Base-by-base conservation (phyloP, 1,284 basidiomycete genomes). In the Ceratobasidium sp. region DNA sequence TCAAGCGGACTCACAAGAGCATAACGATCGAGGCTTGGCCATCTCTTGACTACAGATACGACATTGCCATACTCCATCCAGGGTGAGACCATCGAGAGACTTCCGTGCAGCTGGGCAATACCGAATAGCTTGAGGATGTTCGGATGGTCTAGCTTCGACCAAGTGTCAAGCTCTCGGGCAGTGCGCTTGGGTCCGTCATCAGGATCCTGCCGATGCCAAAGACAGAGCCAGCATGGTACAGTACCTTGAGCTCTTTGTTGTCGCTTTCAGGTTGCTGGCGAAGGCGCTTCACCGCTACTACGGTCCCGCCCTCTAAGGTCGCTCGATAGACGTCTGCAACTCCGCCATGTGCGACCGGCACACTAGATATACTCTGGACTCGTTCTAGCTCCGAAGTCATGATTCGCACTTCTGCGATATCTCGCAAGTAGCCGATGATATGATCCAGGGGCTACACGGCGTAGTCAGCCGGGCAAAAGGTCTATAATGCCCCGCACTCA, bases 31-130 rank as follows among this genome's bases (percentile, higher is more conserved):
- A n/a, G 29, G 17, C 41, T 44, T 19, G 57, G 57, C 15, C 17
- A n/a, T 5, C 19, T 19, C 3, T 24, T n/a, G 17, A 60, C 27
- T 5, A 31, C 33, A 33, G n/a, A 19, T 5, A n/a, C 27, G 9
- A 60, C 19, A 19, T 8, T 60, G 8, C 57, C 57, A 6, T 33
- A 31, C 22, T 60, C 57, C 57, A 60, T 60, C 57, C 57, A 60
- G 2, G 7, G 24, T 6, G 57, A 60, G 6, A 60, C 57, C 57
- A 60, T 60, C 19, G 57, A 24, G 6, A 60, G 8, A 27, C 22
- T 5, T 14, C 19, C 22, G 3, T 31, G 57, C 19, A 14, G 41
- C 31, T 36, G 9, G 6, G 31, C 33, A 4, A 60, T 27, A 7
- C 57, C 57, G 3, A 60, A 33, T 24, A 60, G 19, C 8, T 3